Evolutionary conservation across 495 filamentous ascomycete genomes (phyloP).

Genomic region (Oidiodendron maius): DNA sequence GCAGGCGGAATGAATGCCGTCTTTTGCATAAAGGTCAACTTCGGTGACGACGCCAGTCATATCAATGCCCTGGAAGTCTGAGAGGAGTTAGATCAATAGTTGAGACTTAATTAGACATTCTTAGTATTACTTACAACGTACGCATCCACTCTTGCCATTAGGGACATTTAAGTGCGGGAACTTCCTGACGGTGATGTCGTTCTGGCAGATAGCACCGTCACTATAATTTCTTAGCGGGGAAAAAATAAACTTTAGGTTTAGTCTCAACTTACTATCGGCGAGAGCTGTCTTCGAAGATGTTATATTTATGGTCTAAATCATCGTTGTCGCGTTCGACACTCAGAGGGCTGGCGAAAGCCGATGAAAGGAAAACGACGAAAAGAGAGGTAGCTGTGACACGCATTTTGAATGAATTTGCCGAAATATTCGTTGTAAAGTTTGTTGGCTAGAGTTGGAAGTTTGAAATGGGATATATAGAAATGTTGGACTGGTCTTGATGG

Average conservation of each 20-base stretch:
- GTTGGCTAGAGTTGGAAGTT: too few relatives aligned
- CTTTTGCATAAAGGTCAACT: constrained; percentile 8
- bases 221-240: constrained; percentile 2
- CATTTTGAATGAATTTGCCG: constrained; percentile 13
- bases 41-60: constrained; percentile 13
- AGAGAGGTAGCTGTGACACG: constrained; percentile 7
- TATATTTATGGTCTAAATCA: constrained; percentile 1
- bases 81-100: too few relatives aligned
- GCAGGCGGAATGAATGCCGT: constrained; percentile 11
- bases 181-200: constrained; percentile 3
- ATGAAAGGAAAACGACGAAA: constrained; percentile 1
- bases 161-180: constrained; percentile 11
- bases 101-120: too few relatives aligned
- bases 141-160: constrained; percentile 7
- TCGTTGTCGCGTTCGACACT: not conserved
- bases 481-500: too few relatives aligned
- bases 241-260: too few relatives aligned
- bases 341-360: not conserved
- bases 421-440: too few relatives aligned
- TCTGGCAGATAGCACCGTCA: constrained; percentile 10
- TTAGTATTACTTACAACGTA: too few relatives aligned
- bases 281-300: constrained; percentile 2
- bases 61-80: constrained; percentile 12
- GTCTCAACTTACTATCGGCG: too few relatives aligned
- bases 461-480: too few relatives aligned